Base-by-base conservation (phyloP, 306 rosid genomes). In the Psophocarpus tetragonolobus region DNA sequence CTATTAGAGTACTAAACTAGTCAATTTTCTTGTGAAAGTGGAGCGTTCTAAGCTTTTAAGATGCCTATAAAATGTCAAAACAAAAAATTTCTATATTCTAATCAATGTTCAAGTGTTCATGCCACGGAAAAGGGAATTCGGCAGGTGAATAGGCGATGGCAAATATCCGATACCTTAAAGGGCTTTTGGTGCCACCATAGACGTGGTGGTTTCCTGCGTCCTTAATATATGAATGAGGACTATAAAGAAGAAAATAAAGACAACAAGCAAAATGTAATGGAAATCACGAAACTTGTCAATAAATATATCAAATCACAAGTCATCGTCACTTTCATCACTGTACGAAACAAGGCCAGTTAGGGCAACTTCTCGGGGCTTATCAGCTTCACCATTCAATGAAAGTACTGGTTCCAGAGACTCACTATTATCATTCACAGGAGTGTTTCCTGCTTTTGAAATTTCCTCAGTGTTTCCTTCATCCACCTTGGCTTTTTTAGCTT, bases 271-370 rank as follows among this genome's bases (percentile, higher is more conserved):
- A 14, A 36, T 54, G 5, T 9, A 58, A 42, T 32, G 45, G 5
- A 39, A 72, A 57, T 27, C 39, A 68, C 32, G 10, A 66, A 47
- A 63, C 54, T 54, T 45, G 61, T 32, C 56, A 39, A 82, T 39
- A 71, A 35, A 73, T 18, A 67, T 15, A 68, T 36, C 36, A 76
- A 62, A 68, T 62, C 35, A 64, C 82, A 62, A 86, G 50, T 89
- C 90, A 51, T 87, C 97, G 20, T 95, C 98, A 74, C 97, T 92
- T 66, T 88, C 98, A 13, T 91, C 97, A 82, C 97, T 92, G 68
- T 95, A 95, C 15, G 97, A 87, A 80, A 92, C 97, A 51, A 95
- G 88, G 57, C 91, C 85, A 44, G 74, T 85, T 48, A 9, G 72
- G 29, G 60, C 81, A 80, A 78, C 80, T 74, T 77, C 91, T 53